phyloP scores from a whole-genome alignment of 345 rosid species.

The Hibiscus syriacus region DNA sequence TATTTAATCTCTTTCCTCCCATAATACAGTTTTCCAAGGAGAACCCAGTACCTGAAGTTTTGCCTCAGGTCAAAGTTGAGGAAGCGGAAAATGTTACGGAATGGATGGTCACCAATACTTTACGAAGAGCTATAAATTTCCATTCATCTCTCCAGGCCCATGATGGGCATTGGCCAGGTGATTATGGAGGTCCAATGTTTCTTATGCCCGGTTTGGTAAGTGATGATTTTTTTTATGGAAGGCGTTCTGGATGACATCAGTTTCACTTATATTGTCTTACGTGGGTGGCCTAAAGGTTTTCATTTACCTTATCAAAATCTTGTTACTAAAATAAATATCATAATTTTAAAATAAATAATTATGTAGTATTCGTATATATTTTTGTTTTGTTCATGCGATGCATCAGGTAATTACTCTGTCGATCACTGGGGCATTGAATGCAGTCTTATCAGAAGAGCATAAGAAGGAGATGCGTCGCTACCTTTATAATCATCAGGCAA shows the following conservation, averaged over 20 bases:
- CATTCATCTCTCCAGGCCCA: slow-evolving; percentile 73
- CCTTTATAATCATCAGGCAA: slow-evolving; percentile 86
- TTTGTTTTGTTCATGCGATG: slow-evolving; percentile 12
- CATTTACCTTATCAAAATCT: background rate
- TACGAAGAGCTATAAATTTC: slow-evolving; percentile 64
- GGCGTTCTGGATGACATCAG: background rate
- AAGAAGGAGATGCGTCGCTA: slow-evolving; percentile 74
- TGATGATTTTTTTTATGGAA: background rate
- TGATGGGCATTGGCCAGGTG: slow-evolving; percentile 99
- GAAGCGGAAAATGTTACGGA: slow-evolving; percentile 58
- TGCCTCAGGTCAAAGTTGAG: slow-evolving; percentile 48
- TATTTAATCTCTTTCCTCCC: slow-evolving; percentile 1
- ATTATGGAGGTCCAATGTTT: slow-evolving; percentile 98
- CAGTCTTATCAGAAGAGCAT: slow-evolving; percentile 69
- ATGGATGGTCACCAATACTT: slow-evolving; percentile 43
- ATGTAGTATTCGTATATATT: background rate
- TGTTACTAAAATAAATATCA: background rate
- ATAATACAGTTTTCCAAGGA: slow-evolving; percentile 58
- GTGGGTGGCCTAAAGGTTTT: background rate
- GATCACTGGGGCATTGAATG: slow-evolving; percentile 76
- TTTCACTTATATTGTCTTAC: background rate
- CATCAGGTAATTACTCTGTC: slow-evolving; percentile 71
- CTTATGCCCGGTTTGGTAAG: slow-evolving; percentile 88
- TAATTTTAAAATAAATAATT: background rate
- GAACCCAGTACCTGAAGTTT: slow-evolving; percentile 26